These are phyloP conservation scores for Yamadazyma sp. DNA, from an alignment of 1,139 yeast species.

Conservation along the genomic window DNA sequence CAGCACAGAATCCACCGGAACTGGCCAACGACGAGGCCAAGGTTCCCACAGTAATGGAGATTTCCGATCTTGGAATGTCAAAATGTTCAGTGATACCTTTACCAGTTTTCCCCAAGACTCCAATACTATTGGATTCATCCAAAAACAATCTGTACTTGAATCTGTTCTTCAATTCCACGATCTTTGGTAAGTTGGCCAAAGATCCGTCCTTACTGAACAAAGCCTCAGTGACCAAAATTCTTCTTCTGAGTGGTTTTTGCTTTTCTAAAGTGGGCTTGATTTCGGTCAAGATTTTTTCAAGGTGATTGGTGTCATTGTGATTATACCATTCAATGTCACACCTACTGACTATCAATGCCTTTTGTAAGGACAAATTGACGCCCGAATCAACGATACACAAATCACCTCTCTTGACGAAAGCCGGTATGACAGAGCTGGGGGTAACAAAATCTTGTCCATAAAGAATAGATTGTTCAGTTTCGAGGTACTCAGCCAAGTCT, in stretches of 20 bases:
- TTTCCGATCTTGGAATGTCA: constrained; percentile 60
- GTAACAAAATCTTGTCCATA: constrained; percentile 94
- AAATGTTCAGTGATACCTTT: constrained; percentile 80
- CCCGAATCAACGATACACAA: constrained; percentile 85
- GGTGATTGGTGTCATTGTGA: constrained; percentile 84
- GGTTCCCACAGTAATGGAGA: constrained; percentile 86
- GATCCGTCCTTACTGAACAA: constrained; percentile 82
- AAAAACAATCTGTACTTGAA: constrained; percentile 82
- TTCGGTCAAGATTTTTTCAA: constrained; percentile 65
- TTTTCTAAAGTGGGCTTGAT: constrained; percentile 63
- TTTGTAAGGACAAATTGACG: constrained; percentile 76
- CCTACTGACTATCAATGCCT: constrained; percentile 83
- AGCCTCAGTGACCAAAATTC: constrained; percentile 90
- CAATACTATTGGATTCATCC: constrained; percentile 86
- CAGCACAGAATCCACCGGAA: constrained; percentile 94
- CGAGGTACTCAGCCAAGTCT: constrained; percentile 71
- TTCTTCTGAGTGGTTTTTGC: constrained; percentile 75
- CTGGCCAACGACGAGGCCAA: constrained; percentile 83
- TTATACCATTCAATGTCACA: constrained; percentile 82
- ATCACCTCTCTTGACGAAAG: constrained; percentile 94
- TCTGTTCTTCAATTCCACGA: constrained; percentile 74
- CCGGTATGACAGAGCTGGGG: constrained; percentile 94
- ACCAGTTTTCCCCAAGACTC: constrained; percentile 82
- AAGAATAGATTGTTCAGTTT: constrained; percentile 74
- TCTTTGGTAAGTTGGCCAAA: constrained; percentile 65